phyloP scores from a whole-genome alignment of 2,329 filamentous ascomycete species.

The Penicillium sp. region DNA sequence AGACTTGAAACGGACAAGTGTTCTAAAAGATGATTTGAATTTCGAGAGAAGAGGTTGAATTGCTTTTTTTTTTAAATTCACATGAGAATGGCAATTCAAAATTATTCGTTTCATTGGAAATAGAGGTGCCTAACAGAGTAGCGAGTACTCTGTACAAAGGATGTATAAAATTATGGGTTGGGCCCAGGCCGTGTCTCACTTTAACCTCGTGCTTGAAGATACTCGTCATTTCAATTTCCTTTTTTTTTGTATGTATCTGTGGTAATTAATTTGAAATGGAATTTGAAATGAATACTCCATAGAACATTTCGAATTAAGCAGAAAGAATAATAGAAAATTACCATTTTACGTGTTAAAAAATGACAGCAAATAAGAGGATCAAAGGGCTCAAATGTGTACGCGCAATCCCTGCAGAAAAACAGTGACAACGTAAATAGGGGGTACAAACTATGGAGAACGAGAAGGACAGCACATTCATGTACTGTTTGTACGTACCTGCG shows the following conservation, averaged over 20 bases:
- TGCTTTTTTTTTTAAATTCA: background rate
- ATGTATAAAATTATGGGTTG: background rate
- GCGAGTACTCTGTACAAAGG: too few relatives aligned
- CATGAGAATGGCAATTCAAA: background rate
- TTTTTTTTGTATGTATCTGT: background rate
- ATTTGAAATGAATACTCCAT: background rate
- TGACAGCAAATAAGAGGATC: background rate
- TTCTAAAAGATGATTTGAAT: background rate
- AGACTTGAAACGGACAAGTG: conserved; percentile 10
- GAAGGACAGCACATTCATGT: background rate
- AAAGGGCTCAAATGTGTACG: background rate
- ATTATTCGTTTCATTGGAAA: background rate
- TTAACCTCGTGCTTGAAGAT: background rate
- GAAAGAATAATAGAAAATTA: background rate
- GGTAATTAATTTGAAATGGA: background rate
- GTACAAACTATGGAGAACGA: background rate
- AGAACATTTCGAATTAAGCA: background rate
- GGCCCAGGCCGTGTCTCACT: background rate
- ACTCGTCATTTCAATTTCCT: background rate
- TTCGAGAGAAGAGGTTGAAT: background rate
- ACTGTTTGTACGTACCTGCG: too few relatives aligned
- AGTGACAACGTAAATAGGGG: background rate
- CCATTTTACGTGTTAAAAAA: background rate
- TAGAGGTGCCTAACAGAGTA: background rate
- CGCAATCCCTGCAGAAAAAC: conserved; percentile 4